Evolutionary conservation across 257 asterid genomes (phyloP).

Genomic region (Solanum rostratum): DNA sequence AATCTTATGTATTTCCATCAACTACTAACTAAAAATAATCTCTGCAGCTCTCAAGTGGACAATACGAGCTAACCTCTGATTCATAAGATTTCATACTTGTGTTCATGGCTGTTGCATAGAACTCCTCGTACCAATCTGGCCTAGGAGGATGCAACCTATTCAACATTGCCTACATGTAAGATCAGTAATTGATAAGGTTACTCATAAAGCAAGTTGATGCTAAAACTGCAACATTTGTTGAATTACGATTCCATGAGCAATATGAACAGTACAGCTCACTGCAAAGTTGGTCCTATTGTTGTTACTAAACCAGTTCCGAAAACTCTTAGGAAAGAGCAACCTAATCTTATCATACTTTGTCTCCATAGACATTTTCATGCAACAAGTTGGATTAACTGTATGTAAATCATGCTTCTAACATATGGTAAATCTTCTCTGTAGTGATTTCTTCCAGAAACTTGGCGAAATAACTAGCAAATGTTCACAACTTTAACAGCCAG

Average conservation of each 20-base stretch:
- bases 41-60: neutral
- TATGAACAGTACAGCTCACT: neutral
- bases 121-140: conserved; percentile 93
- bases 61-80: conserved; percentile 49
- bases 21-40: neutral
- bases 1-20: neutral
- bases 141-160: conserved; percentile 67
- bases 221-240: neutral
- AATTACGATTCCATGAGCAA: neutral
- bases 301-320: neutral
- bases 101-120: conserved; percentile 56
- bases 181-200: neutral
- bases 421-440: neutral
- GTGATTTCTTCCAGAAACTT: neutral
- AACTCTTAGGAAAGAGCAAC: neutral
- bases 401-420: neutral
- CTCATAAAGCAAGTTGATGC: neutral
- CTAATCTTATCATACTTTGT: neutral
- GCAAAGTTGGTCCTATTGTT: neutral
- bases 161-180: conserved; percentile 41
- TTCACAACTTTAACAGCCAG: neutral
- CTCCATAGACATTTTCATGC: neutral
- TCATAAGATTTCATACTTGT: conserved; percentile 51
- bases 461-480: neutral
- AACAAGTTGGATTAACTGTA: neutral